phyloP scores from a whole-genome alignment of 345 rosid species.

The Salix suchowensis region DNA sequence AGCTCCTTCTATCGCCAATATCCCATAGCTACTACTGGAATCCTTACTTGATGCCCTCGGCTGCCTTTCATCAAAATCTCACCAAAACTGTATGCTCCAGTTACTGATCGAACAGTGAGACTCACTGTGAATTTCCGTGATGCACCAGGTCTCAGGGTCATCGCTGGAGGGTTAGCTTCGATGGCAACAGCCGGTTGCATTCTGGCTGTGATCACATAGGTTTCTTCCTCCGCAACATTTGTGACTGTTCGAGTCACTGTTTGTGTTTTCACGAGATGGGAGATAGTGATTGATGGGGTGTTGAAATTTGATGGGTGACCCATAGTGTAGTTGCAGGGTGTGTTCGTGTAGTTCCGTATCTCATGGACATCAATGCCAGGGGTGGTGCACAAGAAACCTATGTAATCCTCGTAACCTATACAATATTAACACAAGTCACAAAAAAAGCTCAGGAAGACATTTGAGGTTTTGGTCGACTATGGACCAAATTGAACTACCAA shows the following conservation, averaged over 20 bases:
- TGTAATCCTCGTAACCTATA: constrained; percentile 82
- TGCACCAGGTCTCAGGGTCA: constrained; percentile 69
- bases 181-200: constrained; percentile 86
- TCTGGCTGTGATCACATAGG: constrained; percentile 65
- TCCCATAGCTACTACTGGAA: constrained; percentile 87
- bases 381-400: constrained; percentile 94
- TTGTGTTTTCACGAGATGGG: constrained; percentile 70
- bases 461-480: neutral
- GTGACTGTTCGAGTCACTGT: constrained; percentile 70
- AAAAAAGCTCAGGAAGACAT: neutral
- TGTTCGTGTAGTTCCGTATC: constrained; percentile 68
- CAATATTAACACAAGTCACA: neutral
- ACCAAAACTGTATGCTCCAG: constrained; percentile 77
- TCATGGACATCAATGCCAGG: constrained; percentile 74
- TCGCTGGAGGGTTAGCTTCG: constrained; percentile 76
- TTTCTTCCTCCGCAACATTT: constrained; percentile 81
- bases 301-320: constrained; percentile 83
- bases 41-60: constrained; percentile 80
- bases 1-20: constrained; percentile 44
- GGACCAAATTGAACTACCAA: neutral
- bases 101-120: constrained; percentile 62
- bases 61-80: constrained; percentile 82
- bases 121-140: constrained; percentile 60
- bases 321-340: constrained; percentile 72
- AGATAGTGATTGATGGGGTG: constrained; percentile 76